A percentile compares a stretch with the other conserved stretches of the same genome.
Conservation (phyloP, 768 basidiomycete genomes). For the Collybia sordida region DNA sequence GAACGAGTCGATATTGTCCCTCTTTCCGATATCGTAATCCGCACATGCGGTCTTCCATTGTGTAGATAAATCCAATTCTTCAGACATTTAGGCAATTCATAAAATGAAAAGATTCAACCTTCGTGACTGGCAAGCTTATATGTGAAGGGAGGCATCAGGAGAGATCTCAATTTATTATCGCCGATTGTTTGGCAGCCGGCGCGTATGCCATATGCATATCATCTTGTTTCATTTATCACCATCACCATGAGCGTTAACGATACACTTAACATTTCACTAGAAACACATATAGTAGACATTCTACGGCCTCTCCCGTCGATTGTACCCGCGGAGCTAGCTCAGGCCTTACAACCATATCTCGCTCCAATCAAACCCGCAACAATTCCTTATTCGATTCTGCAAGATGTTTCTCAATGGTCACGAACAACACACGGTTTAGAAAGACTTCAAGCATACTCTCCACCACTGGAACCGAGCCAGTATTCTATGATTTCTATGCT, state of each 20-base stretch:
- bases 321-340: slow-evolving; percentile 44
- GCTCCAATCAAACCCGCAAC: slow-evolving; percentile 33
- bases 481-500: slow-evolving; percentile 76
- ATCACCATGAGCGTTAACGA: not conserved
- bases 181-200: no score
- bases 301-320: slow-evolving; percentile 45
- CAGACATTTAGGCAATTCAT: slow-evolving; percentile 8
- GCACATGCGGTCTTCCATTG: slow-evolving; percentile 43
- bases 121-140: not conserved
- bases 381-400: slow-evolving; percentile 64
- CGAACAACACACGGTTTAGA: slow-evolving; percentile 48
- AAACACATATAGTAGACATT: slow-evolving; percentile 55
- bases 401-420: slow-evolving; percentile 66
- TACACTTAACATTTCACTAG: slow-evolving; percentile 64
- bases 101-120: not conserved
- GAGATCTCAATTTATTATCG: no score
- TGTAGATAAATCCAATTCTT: slow-evolving; percentile 14
- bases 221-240: no score
- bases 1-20: slow-evolving; percentile 28
- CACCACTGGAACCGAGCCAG: slow-evolving; percentile 47
- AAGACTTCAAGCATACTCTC: slow-evolving; percentile 34
- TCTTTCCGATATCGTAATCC: slow-evolving; percentile 38
- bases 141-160: no score
- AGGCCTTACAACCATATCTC: slow-evolving; percentile 40
- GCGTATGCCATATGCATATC: no score